phyloP scores from a whole-genome alignment of 257 asterid genomes.

The Fraxinus quadrangulata region DNA sequence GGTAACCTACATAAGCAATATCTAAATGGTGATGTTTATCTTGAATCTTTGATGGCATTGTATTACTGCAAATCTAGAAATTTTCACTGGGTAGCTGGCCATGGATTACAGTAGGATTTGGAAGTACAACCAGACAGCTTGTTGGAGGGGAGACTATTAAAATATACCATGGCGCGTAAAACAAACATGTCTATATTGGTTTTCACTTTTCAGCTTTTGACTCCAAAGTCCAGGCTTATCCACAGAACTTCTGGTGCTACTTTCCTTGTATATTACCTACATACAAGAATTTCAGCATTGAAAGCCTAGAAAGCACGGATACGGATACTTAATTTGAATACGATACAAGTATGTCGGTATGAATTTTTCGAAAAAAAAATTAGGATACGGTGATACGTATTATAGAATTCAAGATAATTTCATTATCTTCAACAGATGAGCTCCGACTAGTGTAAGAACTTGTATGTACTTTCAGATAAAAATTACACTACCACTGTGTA shows the following conservation, averaged over 20 bases:
- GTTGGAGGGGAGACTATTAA: neutral
- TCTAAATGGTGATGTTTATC: slow-evolving; percentile 5
- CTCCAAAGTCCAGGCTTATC: neutral
- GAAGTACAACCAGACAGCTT: neutral
- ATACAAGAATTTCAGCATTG: neutral
- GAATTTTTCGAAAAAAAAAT: no score
- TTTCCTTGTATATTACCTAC: neutral
- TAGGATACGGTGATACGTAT: no score
- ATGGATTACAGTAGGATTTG: neutral
- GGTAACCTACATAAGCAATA: neutral
- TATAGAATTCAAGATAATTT: no score
- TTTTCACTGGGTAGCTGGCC: neutral
- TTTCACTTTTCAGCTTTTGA: neutral
- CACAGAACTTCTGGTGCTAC: neutral
- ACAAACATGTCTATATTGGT: neutral
- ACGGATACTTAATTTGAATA: no score
- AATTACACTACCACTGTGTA: no score
- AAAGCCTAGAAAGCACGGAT: no score
- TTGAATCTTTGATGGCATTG: neutral
- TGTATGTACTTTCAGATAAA: no score
- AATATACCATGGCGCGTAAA: neutral
- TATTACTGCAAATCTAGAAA: neutral
- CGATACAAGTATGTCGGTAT: no score
- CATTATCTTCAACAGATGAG: no score
- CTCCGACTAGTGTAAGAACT: no score